Evolutionary conservation across 176 grass and related monocot genomes (phyloP).

Genomic region (Musa beccarii): DNA sequence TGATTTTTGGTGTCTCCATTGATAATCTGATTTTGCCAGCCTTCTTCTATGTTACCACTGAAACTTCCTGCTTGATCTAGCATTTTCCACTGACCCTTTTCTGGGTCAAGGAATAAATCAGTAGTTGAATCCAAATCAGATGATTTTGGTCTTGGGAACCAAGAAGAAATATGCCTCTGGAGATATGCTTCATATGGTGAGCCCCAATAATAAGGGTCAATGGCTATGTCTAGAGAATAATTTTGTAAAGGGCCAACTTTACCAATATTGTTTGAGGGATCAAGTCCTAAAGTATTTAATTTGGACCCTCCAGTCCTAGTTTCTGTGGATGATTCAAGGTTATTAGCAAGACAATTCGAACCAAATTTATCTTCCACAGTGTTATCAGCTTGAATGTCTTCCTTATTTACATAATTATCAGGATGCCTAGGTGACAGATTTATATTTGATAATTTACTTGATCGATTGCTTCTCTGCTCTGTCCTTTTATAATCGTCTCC

Average conservation of each 20-base stretch:
- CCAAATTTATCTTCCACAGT: conserved; percentile 19
- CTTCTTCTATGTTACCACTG: conserved; percentile 23
- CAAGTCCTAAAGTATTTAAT: conserved; percentile 20
- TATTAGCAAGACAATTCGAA: conserved; percentile 19
- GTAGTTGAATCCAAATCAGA: conserved; percentile 40
- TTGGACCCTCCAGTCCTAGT: conserved; percentile 18
- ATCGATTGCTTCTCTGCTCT: neutral
- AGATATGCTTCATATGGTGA: conserved; percentile 53
- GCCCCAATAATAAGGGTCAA: conserved; percentile 58
- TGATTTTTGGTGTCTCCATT: conserved; percentile 13
- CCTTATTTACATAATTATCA: conserved; percentile 21
- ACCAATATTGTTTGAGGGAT: conserved; percentile 30
- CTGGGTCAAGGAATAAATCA: conserved; percentile 79
- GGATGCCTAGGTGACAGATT: conserved; percentile 19
- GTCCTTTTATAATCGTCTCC: neutral
- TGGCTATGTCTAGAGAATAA: conserved; percentile 33
- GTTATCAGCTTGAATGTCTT: conserved; percentile 10
- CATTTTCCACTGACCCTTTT: conserved; percentile 95
- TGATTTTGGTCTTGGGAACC: conserved; percentile 35
- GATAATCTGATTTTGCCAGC: conserved; percentile 10
- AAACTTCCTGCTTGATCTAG: conserved; percentile 37
- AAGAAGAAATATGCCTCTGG: conserved; percentile 40
- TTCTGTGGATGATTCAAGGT: conserved; percentile 33
- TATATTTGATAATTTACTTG: conserved; percentile 8
- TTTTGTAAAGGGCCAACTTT: conserved; percentile 22